Evolutionary conservation across 2,329 filamentous ascomycete genomes (phyloP), one percentile per base, ranked within the genome.

Genomic region (Fusarium sp.): DNA sequence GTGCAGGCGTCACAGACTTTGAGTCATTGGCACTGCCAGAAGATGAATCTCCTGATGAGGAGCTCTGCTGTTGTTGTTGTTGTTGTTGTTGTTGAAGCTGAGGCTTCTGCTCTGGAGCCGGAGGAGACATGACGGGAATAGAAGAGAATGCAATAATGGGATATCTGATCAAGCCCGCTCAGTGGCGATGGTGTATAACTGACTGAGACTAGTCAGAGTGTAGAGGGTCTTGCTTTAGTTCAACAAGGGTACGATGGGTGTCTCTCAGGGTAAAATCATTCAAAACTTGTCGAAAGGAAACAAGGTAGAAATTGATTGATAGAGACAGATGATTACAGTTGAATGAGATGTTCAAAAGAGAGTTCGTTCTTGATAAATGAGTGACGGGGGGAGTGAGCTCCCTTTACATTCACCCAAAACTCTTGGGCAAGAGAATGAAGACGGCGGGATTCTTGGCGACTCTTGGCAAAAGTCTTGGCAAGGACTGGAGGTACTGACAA

Each of bases 1-100:
- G 85, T 5, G 86, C 87, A 6, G 88, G 87, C 4, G 88, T 89
- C 61, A 83, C 86, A 49, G 85, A 86, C 79, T 87, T 88, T 67
- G 87, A 88, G 53, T 86, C 84, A 49, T 83, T 83, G 79, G 81
- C 82, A 73, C 81, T 84, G 54, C 78, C 81, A 57, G 82, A 81
- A 33, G 83, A 82, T 46, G 77, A 66, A 67, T 79, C 68, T 47
- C 72, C 66, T 65, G 77, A 71, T 28, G 77, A 73, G 38, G 64
- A 61, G 42, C 42, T 19, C 44, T 67, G 60, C 21, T 72, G 72
- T 25, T 77, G 74, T 57, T 73, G 68, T 25, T 68, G 75, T 76
- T 64, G 78, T 32, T 60, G 67, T 49, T 60, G 68, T 59, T 75
- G 73, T 53, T 76, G 77, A 64, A 70, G 66, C 67, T 69, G 67